phyloP scores from a whole-genome alignment of 2,329 filamentous ascomycete genomes.

The Alternaria tenuissima region DNA sequence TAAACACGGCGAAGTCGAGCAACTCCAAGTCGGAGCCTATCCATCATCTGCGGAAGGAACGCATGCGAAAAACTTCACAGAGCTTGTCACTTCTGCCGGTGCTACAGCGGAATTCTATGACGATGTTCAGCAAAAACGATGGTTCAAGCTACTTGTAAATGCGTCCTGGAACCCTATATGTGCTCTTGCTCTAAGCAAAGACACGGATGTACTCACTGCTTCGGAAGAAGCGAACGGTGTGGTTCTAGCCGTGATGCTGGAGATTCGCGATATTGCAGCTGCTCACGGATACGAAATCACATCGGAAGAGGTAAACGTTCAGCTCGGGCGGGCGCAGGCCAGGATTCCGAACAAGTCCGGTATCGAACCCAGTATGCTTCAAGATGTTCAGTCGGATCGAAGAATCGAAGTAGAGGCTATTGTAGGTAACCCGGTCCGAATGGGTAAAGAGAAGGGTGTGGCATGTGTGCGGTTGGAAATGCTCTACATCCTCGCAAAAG shows the following conservation, averaged over 20 bases:
- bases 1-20: constrained; percentile 56
- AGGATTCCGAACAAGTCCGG: constrained; percentile 49
- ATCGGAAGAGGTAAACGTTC: constrained; percentile 48
- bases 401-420: constrained; percentile 62
- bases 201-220: constrained; percentile 59
- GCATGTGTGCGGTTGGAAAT: constrained; percentile 54
- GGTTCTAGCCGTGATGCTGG: constrained; percentile 55
- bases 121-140: constrained; percentile 65
- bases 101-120: constrained; percentile 59
- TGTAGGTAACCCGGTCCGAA: constrained; percentile 56
- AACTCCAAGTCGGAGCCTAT: constrained; percentile 61
- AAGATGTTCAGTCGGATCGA: constrained; percentile 54
- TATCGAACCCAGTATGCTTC: constrained; percentile 60
- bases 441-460: constrained; percentile 53
- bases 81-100: constrained; percentile 55
- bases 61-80: constrained; percentile 47
- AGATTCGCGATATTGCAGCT: constrained; percentile 54
- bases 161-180: constrained; percentile 69
- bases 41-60: constrained; percentile 43
- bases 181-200: constrained; percentile 63
- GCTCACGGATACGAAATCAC: constrained; percentile 53
- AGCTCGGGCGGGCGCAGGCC: constrained; percentile 50
- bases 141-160: constrained; percentile 69
- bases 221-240: constrained; percentile 51
- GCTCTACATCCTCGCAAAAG: constrained; percentile 57